Base-by-base conservation (phyloP, 176 grass and related monocot species). In the Microstegium vimineum region DNA sequence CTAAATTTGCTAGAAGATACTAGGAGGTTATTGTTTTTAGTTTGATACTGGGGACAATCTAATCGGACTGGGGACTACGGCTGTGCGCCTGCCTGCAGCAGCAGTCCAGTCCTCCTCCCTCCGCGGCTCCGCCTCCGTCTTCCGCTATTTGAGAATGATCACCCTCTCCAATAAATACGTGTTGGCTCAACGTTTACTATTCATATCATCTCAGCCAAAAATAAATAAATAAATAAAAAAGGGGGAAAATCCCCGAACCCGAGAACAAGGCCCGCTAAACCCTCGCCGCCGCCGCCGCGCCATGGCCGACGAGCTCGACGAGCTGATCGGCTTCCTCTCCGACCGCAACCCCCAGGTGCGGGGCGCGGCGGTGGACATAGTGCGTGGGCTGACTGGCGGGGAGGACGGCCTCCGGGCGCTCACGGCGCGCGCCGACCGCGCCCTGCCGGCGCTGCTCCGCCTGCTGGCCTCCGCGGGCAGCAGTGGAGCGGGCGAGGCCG, bases 291-390 rank as follows among this genome's bases (percentile, higher is more conserved):
- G 31, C 43, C 52, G 12, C 45, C 15, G 47, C 47, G 62, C 64
- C 82, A 98, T 94, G 90, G 92, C 90, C 75, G 90, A 87, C 77
- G 92, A 98, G 52, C 78, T 98, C 40, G 92, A 93, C 32, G 95
- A 98, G n/a, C 95, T 98, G 66, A 49, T 94, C 23, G 83, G 64
- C 61, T 94, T 91, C 49, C 89, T 94, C 66, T 89, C 84, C 34
- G 81, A 90, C 59, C 89, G 75, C 71, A 89, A 84, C 14, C 89
- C 33, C 36, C 75, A 98, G 95, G 89, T 98, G 46, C 94, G 92
- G 16, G 85, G 80, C 71, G 93, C 89, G 17, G 92, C 90, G 25
- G 91, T 77, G 64, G 90, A 93, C 52, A 98, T 98, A 38, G 92
- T 95, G 66, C 81, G 87, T 7, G 92, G 90, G 4, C 86, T 98